A percentile compares a stretch with the other conserved stretches of the same genome.
These are phyloP conservation scores for Sugiyamaella xylanicola DNA, from an alignment of 1,139 yeast species.

Conservation along the genomic window DNA sequence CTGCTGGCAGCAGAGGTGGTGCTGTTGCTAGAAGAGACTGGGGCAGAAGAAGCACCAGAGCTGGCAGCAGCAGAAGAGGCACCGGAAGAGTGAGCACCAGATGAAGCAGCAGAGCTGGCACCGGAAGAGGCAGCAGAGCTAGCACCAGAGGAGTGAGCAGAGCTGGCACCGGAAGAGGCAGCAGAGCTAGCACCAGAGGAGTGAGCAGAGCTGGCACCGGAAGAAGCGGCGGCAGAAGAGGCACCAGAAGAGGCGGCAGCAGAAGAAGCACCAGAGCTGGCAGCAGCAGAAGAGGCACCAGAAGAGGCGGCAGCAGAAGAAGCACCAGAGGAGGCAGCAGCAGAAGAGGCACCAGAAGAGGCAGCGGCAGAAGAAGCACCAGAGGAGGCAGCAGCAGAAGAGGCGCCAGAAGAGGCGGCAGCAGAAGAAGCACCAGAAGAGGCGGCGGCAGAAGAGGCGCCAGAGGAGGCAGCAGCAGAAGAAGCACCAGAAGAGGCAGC, in stretches of 20 bases:
- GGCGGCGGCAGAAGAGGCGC: background rate
- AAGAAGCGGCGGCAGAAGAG: constrained; percentile 6
- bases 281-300: background rate
- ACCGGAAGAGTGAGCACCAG: background rate
- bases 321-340: constrained; percentile 8
- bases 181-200: constrained; percentile 9
- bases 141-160: constrained; percentile 10
- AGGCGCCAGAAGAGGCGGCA: constrained; percentile 6
- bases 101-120: constrained; percentile 4
- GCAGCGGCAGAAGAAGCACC: background rate
- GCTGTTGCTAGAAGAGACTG: background rate
- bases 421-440: background rate
- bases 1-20: background rate
- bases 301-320: constrained; percentile 3
- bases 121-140: constrained; percentile 1
- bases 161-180: constrained; percentile 11
- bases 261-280: background rate
- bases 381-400: constrained; percentile 4
- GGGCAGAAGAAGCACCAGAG: constrained; percentile 13
- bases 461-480: constrained; percentile 5
- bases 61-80: constrained; percentile 1
- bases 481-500: constrained; percentile 11
- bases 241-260: constrained; percentile 9
- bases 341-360: constrained; percentile 2
- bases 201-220: constrained; percentile 5